Base-by-base conservation (phyloP, 2,329 filamentous ascomycete genomes). In the Aspergillus thermomutatus region DNA sequence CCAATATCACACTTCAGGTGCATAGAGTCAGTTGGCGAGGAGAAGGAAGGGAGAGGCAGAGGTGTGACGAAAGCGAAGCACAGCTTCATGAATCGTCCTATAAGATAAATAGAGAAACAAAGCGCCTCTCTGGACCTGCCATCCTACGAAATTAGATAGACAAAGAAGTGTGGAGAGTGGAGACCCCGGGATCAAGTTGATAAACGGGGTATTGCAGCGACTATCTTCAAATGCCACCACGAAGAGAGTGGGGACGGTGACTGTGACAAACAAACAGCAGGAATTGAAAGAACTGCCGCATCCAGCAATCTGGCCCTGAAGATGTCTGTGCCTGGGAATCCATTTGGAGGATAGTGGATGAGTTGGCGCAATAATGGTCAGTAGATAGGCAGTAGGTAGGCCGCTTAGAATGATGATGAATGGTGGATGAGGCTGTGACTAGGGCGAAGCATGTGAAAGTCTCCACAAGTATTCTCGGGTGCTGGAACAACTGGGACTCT, bases 401-500 rank as follows among this genome's bases (percentile, higher is more conserved):
- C 19, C 7, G 43, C 14, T 10, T 46, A 17, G 31, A 3, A 14
- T 26, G 43, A 46, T 23, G 43, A 46, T 46, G 43, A 46, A 46
- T 46, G 43, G 43, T 23, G 43, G 43, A 34, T 14, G 14, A 34
- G 4, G 23, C 6, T 4, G 11, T 26, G 43, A 46, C 23, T 23
- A 25, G 28, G 34, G 50, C 47, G 31, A 59, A 54, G 62, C 66
- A 69, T 69, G 66, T 66, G 59, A 67, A 60, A 62, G 57, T 53
- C 57, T 53, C 57, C 58, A 59, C 59, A 37, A 52, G n/a, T 21
- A 21, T 23, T 14, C 19, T 25, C 34, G 37, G 37, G 2, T 21
- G 37, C 50, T 56, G 53, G 21, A 23, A 25, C 4, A 8, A 14
- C 21, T 26, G 43, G 43, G 11, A 23, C 7, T 41, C 43, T 25